Percentiles rank a stretch among this genome's conserved stretches.
Evolutionary conservation across 495 filamentous ascomycete genomes (phyloP).

Genomic region (Daldinia grandis): DNA sequence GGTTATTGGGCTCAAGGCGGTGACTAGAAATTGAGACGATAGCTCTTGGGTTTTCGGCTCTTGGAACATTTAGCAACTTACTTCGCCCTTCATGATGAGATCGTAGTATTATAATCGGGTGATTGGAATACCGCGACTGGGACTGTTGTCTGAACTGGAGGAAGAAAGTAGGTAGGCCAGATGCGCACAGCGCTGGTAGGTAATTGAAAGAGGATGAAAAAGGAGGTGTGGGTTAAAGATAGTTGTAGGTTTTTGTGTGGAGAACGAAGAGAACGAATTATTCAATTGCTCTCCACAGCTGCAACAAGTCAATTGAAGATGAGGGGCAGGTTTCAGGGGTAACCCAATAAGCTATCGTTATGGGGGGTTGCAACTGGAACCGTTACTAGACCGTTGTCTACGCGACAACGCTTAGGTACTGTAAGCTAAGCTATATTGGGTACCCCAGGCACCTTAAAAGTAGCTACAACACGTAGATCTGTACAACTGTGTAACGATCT

Average conservation of each 20-base stretch:
- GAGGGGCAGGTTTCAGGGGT: constrained; percentile 43
- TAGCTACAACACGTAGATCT: not conserved
- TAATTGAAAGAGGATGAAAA: constrained; percentile 35
- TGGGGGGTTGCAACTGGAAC: constrained; percentile 7
- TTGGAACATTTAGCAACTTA: constrained; percentile 34
- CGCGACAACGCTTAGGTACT: not conserved
- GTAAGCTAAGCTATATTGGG: not conserved
- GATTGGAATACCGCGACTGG: constrained; percentile 33
- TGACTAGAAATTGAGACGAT: not conserved
- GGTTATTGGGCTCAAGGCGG: not conserved
- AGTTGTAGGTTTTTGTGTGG: constrained; percentile 37
- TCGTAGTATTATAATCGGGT: constrained; percentile 30
- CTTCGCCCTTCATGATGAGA: constrained; percentile 52
- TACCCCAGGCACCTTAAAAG: not conserved
- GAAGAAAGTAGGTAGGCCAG: constrained; percentile 21
- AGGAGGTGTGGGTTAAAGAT: constrained; percentile 37
- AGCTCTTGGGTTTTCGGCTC: constrained; percentile 3
- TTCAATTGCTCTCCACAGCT: constrained; percentile 11
- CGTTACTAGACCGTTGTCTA: not conserved
- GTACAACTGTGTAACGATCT: not conserved
- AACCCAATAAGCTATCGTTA: constrained; percentile 22
- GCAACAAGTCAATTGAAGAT: constrained; percentile 27
- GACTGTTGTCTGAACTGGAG: constrained; percentile 33
- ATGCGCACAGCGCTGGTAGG: constrained; percentile 44
- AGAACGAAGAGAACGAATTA: constrained; percentile 19